These are phyloP conservation scores for Colletotrichum sp. DNA, from an alignment of 2,329 filamentous ascomycete genomes.

Conservation along the genomic window DNA sequence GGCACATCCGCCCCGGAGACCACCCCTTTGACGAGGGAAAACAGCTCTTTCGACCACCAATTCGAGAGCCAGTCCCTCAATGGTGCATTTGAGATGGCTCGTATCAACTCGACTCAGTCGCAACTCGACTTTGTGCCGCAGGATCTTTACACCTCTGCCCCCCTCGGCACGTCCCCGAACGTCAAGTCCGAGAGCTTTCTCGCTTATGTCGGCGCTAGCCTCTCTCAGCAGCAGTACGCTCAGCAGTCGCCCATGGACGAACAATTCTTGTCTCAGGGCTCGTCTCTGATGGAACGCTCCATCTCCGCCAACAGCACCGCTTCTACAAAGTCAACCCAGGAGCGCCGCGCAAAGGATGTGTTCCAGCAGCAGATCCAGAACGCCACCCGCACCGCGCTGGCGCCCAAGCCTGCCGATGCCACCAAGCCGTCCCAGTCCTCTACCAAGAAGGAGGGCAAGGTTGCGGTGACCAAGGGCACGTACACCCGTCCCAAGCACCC, in stretches of 20 bases:
- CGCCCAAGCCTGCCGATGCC: conserved; percentile 48
- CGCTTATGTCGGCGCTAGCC: conserved; percentile 40
- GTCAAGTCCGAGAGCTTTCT: conserved; percentile 32
- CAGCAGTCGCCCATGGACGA: conserved; percentile 30
- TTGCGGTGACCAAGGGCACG: conserved; percentile 44
- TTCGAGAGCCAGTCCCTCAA: conserved; percentile 29
- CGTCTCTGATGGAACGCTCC: conserved; percentile 52
- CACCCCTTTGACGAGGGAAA: conserved; percentile 47
- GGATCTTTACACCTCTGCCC: conserved; percentile 24
- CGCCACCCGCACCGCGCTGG: conserved; percentile 41
- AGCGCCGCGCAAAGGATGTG: conserved; percentile 53
- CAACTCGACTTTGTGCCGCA: conserved; percentile 29
- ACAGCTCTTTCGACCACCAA: conserved; percentile 41
- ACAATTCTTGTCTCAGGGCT: conserved; percentile 29
- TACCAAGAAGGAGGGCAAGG: conserved; percentile 46
- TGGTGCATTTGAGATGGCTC: conserved; percentile 38
- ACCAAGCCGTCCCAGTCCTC: conserved; percentile 27
- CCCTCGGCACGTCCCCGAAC: conserved; percentile 30
- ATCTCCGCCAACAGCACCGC: conserved; percentile 50
- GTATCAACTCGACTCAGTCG: conserved; percentile 43
- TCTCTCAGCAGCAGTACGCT: conserved; percentile 35
- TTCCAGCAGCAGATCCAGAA: conserved; percentile 51
- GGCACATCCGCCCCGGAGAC: conserved; percentile 42
- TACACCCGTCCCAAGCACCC: conserved; percentile 71
- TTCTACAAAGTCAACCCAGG: conserved; percentile 49